These are phyloP conservation scores for Penicilliopsis zonata DNA, from an alignment of 495 filamentous ascomycete genomes.

Conservation along the genomic window DNA sequence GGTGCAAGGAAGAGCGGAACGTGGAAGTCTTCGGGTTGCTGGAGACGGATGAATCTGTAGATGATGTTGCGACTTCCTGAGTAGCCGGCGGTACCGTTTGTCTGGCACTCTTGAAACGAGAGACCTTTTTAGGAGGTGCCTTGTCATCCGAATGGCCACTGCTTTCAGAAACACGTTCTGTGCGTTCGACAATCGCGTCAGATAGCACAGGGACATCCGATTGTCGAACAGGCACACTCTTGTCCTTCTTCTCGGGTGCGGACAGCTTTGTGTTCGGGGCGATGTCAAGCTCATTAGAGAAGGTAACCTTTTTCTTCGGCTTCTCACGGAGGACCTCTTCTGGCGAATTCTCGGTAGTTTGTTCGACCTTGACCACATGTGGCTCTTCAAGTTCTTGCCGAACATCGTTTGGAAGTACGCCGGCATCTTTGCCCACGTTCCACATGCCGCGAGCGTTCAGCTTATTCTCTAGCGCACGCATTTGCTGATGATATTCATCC, in stretches of 20 bases:
- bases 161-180: conserved; percentile 10
- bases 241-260: conserved; percentile 9
- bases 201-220: conserved; percentile 19
- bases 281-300: conserved; percentile 67
- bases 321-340: conserved; percentile 14
- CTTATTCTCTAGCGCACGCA: conserved; percentile 73
- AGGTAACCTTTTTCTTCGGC: conserved; percentile 63
- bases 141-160: conserved; percentile 4
- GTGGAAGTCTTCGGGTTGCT: conserved; percentile 7
- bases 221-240: conserved; percentile 23
- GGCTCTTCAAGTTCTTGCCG: conserved; percentile 19
- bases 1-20: conserved; percentile 5
- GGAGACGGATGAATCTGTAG: conserved; percentile 3
- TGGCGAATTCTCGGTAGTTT: conserved; percentile 4
- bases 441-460: conserved; percentile 45
- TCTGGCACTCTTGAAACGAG: conserved; percentile 31
- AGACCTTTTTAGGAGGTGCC: conserved; percentile 26
- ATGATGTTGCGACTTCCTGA: conserved; percentile 2
- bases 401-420: conserved; percentile 20
- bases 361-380: conserved; percentile 8
- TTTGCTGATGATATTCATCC: conserved; percentile 61
- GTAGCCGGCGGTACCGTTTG: conserved; percentile 3
- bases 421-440: conserved; percentile 37
- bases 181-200: conserved; percentile 38
- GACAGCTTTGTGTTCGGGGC: conserved; percentile 29